Conservation (phyloP, 371 early-diverging fungal species). For the Nematocida parisii region DNA sequence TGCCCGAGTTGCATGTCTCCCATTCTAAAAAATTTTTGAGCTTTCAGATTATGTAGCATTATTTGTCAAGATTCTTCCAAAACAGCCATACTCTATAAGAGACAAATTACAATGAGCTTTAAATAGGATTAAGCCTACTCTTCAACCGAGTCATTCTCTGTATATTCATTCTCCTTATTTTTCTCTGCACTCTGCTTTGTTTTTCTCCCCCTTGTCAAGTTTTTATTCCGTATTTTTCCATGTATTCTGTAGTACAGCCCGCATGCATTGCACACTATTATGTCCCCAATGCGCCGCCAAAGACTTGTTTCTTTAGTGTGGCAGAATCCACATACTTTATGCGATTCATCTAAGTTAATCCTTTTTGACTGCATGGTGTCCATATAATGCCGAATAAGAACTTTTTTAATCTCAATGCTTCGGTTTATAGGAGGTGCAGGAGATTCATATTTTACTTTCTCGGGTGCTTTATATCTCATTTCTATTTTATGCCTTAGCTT, state of each 20-base stretch:
- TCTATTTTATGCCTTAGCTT: conserved; percentile 34
- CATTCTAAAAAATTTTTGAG: conserved; percentile 31
- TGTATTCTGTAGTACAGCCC: conserved; percentile 69
- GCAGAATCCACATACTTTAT: conserved; percentile 62
- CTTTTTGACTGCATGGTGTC: conserved; percentile 11
- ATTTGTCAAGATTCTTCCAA: no score
- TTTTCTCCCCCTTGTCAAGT: conserved; percentile 3
- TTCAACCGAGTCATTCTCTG: no score
- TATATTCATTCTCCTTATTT: not conserved
- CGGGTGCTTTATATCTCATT: conserved; percentile 17
- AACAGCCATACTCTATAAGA: no score
- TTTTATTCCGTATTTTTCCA: conserved; percentile 51
- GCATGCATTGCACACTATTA: conserved; percentile 69
- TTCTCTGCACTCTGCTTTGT: conserved; percentile 4
- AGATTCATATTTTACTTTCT: not conserved
- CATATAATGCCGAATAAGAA: conserved; percentile 13
- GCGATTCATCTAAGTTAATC: conserved; percentile 20
- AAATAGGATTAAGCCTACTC: no score
- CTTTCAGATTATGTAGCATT: no score
- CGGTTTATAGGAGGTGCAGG: not conserved
- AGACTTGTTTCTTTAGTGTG: conserved; percentile 64
- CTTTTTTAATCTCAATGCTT: conserved; percentile 2
- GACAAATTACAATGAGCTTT: no score
- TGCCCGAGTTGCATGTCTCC: not conserved
- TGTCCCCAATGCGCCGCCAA: conserved; percentile 65